Evolutionary conservation across 2,329 filamentous ascomycete species (phyloP), one percentile per base, ranked within the genome.

Genomic region (Exophiala phaeomuriformis): DNA sequence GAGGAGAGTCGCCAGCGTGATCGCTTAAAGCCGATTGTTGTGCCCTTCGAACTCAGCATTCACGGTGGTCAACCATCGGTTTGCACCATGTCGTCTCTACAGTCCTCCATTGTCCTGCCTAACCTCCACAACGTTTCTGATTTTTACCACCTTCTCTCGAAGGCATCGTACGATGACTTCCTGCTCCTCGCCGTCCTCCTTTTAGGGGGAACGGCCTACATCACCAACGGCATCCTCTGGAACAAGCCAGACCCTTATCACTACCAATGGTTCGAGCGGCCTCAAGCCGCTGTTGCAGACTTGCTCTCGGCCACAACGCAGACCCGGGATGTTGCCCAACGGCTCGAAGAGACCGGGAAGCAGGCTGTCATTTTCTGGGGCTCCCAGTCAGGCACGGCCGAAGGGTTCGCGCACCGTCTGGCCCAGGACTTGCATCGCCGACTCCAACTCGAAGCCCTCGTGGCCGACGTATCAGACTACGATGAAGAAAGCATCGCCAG

Each of bases 321-420:
- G 5, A 40, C 50, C 5, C 52, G 75, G 40, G 71, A 79, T 55
- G 72, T 79, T 53, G 71, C 72, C 0, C 65, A 72, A 52, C 71
- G 70, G 41, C 60, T 76, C 7, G 65, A 68, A 31, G 69, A 75
- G 52, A 65, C 68, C 0, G 64, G 62, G 1, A 49, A 55, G 33
- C 93, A 95, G 73, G 91, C 88, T 66, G 58, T 61, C 28, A 57
- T 63, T 30, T 62, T 96, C 76, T 96, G 94, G 70, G 90, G 90
- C 61, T 95, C 90, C 28, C 90, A 96, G 74, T 95, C 90, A 10
- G 90, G 90, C 61, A 96, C 90, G 28, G 90, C 90, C 41, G 90
- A 96, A 73, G 89, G 95, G 68, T 95, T 95, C 67, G 90, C 90
- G 60, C 89, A 88, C 10, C 82, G 90, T 62, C 76, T 96, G 60